Percentiles rank a stretch among this genome's conserved stretches.
Conservation (phyloP, 2,329 filamentous ascomycete species). For the Chaetomiaceae sp. region DNA sequence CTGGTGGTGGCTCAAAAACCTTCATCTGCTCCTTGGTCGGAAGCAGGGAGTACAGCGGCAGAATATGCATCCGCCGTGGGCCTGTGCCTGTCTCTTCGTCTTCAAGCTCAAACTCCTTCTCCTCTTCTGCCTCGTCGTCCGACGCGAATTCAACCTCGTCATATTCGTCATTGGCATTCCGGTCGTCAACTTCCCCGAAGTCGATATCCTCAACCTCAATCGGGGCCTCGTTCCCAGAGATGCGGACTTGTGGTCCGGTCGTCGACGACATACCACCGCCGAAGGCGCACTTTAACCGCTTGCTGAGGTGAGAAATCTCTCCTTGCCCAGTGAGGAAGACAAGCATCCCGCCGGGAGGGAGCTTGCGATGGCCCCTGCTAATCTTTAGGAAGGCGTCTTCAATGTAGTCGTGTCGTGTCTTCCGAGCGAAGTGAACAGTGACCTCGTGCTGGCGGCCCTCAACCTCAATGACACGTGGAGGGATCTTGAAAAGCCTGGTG, state of each 20-base stretch:
- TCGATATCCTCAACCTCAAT: constrained; percentile 84
- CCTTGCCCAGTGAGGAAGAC: constrained; percentile 93
- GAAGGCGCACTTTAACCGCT: constrained; percentile 65
- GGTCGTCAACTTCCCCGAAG: constrained; percentile 63
- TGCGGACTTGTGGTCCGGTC: constrained; percentile 61
- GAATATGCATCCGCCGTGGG: constrained; percentile 70
- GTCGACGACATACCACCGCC: constrained; percentile 50
- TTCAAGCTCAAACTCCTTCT: constrained; percentile 63
- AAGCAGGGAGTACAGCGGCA: constrained; percentile 91
- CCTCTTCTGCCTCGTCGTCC: constrained; percentile 50
- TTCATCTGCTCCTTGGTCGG: constrained; percentile 85
- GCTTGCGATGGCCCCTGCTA: constrained; percentile 76
- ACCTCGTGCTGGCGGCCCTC: constrained; percentile 91
- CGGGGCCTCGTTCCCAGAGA: constrained; percentile 70
- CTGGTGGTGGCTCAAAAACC: constrained; percentile 80
- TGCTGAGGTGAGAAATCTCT: constrained; percentile 81
- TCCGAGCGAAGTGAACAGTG: constrained; percentile 78
- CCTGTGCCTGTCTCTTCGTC: constrained; percentile 54
- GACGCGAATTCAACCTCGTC: constrained; percentile 53
- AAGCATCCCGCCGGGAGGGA: constrained; percentile 84
- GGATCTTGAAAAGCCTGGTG: constrained; percentile 64
- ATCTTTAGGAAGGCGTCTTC: constrained; percentile 88
- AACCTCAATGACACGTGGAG: constrained; percentile 79
- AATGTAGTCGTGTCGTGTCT: constrained; percentile 79
- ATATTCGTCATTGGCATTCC: constrained; percentile 52